phyloP scores from a whole-genome alignment of 768 basidiomycete species.

The Thelephora ganbajun region DNA sequence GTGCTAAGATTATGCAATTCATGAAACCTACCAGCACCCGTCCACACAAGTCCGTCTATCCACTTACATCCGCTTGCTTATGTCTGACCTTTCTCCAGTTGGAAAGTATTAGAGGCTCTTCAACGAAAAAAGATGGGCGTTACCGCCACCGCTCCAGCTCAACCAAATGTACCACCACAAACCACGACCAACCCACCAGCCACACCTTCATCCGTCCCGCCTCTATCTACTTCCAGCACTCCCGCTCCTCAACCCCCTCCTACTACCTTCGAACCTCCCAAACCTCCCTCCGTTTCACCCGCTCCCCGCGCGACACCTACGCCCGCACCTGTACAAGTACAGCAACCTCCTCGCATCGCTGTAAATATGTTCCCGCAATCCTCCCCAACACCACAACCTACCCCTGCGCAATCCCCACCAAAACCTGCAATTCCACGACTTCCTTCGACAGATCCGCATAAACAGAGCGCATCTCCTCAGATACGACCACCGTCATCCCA shows the following conservation, averaged over 20 bases:
- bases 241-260: slow-evolving; percentile 2
- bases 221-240: not conserved
- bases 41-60: slow-evolving; percentile 11
- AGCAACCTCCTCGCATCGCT: not conserved
- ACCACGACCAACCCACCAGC: not conserved
- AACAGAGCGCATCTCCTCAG: slow-evolving; percentile 9
- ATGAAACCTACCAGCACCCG: slow-evolving; percentile 50
- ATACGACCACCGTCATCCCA: slow-evolving; percentile 10
- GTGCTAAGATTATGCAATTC: slow-evolving; percentile 64
- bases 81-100: slow-evolving; percentile 22
- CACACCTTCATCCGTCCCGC: not conserved
- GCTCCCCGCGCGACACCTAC: slow-evolving; percentile 1
- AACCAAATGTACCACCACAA: not conserved
- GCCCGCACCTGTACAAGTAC: slow-evolving; percentile 2
- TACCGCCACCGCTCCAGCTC: not conserved
- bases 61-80: not conserved
- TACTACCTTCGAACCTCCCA: not conserved
- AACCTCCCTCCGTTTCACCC: not conserved
- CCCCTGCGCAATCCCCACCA: not conserved
- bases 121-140: slow-evolving; percentile 5
- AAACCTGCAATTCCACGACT: slow-evolving; percentile 9
- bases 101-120: slow-evolving; percentile 41
- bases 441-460: slow-evolving; percentile 7
- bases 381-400: not conserved
- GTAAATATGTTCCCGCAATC: not conserved